A percentile compares a stretch with the other conserved stretches of the same genome.
Conservation (phyloP, 148 eudicot species). For the Dysphania ambrosioides region DNA sequence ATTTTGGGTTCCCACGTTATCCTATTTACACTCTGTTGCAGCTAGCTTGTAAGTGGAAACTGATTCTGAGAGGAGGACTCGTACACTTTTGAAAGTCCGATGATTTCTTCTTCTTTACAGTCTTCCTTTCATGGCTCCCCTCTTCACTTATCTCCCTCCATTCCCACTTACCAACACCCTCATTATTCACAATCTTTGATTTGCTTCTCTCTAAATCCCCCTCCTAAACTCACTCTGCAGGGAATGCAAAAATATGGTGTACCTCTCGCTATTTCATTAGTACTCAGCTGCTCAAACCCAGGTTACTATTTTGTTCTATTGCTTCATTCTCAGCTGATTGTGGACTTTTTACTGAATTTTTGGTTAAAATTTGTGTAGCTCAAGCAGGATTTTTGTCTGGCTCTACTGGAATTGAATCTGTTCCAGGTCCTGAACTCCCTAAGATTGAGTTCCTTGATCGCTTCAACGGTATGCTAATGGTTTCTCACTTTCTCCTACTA, state of each 20-base stretch:
- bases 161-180: constrained; percentile 13
- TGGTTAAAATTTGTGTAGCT: constrained; percentile 47
- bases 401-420: constrained; percentile 63
- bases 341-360: neutral
- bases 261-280: constrained; percentile 55
- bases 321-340: neutral
- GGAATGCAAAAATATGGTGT: constrained; percentile 36
- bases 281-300: constrained; percentile 54
- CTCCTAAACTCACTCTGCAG: constrained; percentile 1
- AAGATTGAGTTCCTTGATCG: constrained; percentile 60
- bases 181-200: neutral
- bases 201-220: neutral
- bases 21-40: neutral
- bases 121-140: constrained; percentile 28
- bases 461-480: constrained; percentile 67
- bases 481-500: too few species aligned
- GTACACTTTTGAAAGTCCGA: constrained; percentile 21
- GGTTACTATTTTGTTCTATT: constrained; percentile 32
- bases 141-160: constrained; percentile 16
- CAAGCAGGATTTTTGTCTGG: constrained; percentile 89
- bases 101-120: constrained; percentile 43
- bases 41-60: neutral
- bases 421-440: constrained; percentile 88
- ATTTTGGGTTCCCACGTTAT: constrained; percentile 18
- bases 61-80: neutral